Evolutionary conservation across 768 basidiomycete species (phyloP).

Genomic region (Cystobasidium tubakii): DNA sequence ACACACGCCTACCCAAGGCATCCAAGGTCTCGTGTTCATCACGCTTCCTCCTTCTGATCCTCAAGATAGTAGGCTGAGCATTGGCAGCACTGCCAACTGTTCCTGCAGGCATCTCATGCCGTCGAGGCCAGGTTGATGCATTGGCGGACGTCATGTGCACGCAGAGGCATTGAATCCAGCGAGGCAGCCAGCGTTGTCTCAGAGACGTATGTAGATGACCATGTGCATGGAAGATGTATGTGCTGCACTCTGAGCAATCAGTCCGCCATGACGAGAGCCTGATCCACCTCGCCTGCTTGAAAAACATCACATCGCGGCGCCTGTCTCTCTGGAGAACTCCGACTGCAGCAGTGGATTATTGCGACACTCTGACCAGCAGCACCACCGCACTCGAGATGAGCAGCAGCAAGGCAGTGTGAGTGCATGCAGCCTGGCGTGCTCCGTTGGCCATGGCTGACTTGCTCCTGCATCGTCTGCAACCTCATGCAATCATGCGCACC

Average conservation of each 20-base stretch:
- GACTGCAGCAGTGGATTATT: neutral
- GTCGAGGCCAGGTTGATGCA: neutral
- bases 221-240: too few species aligned
- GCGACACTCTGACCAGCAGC: neutral
- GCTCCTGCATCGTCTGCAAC: neutral
- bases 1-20: slow-evolving; percentile 38
- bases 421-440: neutral
- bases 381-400: neutral
- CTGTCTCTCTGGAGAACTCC: neutral
- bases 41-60: slow-evolving; percentile 42
- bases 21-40: slow-evolving; percentile 39
- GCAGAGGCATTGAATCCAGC: neutral
- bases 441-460: neutral
- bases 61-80: slow-evolving; percentile 36
- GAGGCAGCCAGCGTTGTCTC: neutral
- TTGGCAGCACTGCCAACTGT: neutral
- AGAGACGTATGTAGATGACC: too few species aligned
- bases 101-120: neutral
- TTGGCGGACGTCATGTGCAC: neutral
- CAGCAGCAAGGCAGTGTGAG: slow-evolving; percentile 32
- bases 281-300: neutral
- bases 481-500: neutral
- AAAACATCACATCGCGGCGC: neutral
- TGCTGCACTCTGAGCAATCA: neutral
- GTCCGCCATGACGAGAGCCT: neutral